Conservation (phyloP, 495 filamentous ascomycete species). For the Ramalina intermedia region DNA sequence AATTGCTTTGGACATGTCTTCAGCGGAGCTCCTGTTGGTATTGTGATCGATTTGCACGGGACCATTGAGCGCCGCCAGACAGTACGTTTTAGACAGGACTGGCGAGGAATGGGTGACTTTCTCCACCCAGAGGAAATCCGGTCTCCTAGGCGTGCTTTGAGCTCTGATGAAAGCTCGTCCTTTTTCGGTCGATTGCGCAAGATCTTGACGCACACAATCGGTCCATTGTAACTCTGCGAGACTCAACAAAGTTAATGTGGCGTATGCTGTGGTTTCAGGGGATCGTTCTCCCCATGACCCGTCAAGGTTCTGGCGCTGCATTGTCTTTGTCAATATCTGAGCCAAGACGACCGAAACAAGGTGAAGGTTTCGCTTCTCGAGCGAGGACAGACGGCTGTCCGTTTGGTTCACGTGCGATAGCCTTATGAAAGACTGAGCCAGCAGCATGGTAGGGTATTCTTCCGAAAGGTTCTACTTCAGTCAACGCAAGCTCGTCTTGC, state of each 20-base stretch:
- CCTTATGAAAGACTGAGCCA: conserved; percentile 13
- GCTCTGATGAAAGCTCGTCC: conserved; percentile 8
- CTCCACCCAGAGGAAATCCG: conserved; percentile 25
- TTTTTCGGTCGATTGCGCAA: conserved; percentile 9
- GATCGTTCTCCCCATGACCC: conserved; percentile 20
- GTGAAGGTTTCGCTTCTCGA: too few species aligned
- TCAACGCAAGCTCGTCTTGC: background rate
- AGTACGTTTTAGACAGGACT: conserved; percentile 21
- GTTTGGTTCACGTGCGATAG: conserved; percentile 12
- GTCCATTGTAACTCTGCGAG: conserved; percentile 5
- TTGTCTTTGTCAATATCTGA: conserved; percentile 1
- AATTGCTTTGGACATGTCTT: background rate
- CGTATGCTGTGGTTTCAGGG: conserved; percentile 19
- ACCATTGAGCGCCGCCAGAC: conserved; percentile 18
- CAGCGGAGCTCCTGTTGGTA: background rate
- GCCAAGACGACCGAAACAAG: too few species aligned
- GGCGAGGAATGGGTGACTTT: conserved; percentile 25
- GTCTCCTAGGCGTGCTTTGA: background rate
- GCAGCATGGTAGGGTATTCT: conserved; percentile 13
- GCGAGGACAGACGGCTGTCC: conserved; percentile 1
- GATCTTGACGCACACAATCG: conserved; percentile 6
- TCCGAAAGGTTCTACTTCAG: conserved; percentile 14
- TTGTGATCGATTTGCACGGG: background rate
- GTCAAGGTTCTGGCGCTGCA: conserved; percentile 14
- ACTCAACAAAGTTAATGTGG: conserved; percentile 12